Evolutionary conservation across 2,329 filamentous ascomycete species (phyloP).

Genomic region (Sporothrix luriei): DNA sequence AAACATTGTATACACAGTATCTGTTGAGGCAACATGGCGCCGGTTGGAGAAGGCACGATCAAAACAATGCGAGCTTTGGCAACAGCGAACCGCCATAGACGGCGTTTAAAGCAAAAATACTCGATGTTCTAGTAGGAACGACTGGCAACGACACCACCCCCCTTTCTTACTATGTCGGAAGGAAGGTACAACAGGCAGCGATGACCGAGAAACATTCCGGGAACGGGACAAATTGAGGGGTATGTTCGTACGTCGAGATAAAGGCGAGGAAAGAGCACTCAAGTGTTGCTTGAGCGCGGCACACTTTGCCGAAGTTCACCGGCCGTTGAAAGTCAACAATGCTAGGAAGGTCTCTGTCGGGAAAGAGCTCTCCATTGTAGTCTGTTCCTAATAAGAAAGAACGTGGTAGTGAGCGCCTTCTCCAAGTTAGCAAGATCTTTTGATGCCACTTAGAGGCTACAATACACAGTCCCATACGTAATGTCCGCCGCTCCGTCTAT

Average conservation of each 20-base stretch:
- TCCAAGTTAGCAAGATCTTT: too few species aligned
- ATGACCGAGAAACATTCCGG: too few species aligned
- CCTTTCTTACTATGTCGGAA: background rate
- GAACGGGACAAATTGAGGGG: too few species aligned
- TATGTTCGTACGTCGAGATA: background rate
- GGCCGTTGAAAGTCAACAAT: background rate
- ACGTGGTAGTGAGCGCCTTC: too few species aligned
- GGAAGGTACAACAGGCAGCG: background rate
- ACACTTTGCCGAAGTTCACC: too few species aligned
- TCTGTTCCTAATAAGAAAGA: too few species aligned
- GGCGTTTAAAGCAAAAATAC: background rate
- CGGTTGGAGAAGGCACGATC: conserved; percentile 22
- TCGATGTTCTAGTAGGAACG: background rate
- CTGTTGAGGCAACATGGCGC: background rate
- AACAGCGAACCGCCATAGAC: background rate
- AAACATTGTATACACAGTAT: background rate
- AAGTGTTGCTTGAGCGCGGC: too few species aligned
- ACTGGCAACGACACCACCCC: background rate
- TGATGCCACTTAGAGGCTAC: background rate
- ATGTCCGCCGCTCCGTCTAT: background rate
- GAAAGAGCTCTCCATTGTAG: background rate
- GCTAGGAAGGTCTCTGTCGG: background rate
- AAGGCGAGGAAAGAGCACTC: background rate
- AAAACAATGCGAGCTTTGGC: background rate
- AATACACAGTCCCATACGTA: background rate